These are phyloP conservation scores for Hevea brasiliensis DNA, from an alignment of 345 rosid genomes.

Conservation along the genomic window DNA sequence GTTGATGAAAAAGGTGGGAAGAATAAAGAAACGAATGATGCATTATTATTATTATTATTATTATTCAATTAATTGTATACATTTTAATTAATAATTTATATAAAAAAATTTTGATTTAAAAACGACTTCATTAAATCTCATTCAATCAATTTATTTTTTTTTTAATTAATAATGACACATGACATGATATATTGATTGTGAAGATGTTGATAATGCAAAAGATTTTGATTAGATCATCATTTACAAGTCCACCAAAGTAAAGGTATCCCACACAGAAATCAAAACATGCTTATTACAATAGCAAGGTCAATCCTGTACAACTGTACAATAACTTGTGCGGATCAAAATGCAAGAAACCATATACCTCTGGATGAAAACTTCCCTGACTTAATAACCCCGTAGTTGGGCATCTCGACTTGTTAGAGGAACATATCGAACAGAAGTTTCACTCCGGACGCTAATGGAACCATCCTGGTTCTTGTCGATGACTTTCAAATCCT, in stretches of 20 bases:
- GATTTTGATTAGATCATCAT: too few species aligned
- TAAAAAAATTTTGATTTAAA: too few species aligned
- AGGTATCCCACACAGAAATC: neutral
- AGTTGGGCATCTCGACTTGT: conserved; percentile 84
- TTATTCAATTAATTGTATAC: too few species aligned
- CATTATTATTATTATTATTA: too few species aligned
- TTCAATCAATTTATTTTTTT: too few species aligned
- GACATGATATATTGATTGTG: too few species aligned
- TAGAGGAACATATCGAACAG: conserved; percentile 91
- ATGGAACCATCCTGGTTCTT: conserved; percentile 80
- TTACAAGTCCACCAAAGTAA: neutral
- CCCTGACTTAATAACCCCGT: conserved; percentile 7
- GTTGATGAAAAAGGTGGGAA: too few species aligned
- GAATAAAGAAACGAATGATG: too few species aligned
- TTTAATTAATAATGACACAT: too few species aligned
- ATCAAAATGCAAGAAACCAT: neutral
- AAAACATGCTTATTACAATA: neutral
- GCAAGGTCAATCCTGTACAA: neutral
- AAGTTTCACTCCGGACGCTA: conserved; percentile 54
- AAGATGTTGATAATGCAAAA: too few species aligned
- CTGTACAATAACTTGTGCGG: neutral
- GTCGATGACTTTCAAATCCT: conserved; percentile 76
- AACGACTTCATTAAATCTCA: too few species aligned
- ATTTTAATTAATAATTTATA: too few species aligned
- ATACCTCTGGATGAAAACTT: neutral